Evolutionary conservation across 257 asterid species (phyloP).

Genomic region (Nemophila menziesii): DNA sequence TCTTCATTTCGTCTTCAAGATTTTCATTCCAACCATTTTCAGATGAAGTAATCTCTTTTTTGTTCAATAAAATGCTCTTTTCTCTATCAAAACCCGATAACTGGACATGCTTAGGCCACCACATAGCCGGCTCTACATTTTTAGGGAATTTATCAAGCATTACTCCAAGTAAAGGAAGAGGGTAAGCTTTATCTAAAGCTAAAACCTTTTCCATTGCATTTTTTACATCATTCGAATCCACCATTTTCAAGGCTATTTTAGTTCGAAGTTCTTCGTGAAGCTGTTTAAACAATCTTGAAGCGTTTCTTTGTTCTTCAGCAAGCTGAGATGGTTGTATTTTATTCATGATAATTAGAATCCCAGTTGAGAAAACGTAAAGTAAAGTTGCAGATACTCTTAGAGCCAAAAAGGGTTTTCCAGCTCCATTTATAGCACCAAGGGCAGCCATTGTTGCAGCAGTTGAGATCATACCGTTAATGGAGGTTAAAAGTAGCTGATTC

Average conservation of each 20-base stretch:
- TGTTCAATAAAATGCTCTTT: background rate
- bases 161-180: constrained; percentile 35
- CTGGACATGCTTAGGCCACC: constrained; percentile 38
- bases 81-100: background rate
- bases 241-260: constrained; percentile 23
- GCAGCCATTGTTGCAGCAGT: constrained; percentile 26
- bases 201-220: constrained; percentile 45
- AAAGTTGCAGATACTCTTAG: constrained; percentile 30
- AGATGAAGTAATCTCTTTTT: too few relatives aligned
- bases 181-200: constrained; percentile 6
- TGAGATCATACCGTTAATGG: constrained; percentile 21
- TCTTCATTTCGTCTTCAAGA: constrained; percentile 50
- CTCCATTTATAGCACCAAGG: background rate
- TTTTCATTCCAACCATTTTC: constrained; percentile 40
- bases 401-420: constrained; percentile 16
- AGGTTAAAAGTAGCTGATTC: constrained; percentile 25
- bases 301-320: constrained; percentile 70
- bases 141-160: constrained; percentile 45
- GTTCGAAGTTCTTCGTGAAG: constrained; percentile 36
- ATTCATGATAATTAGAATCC: constrained; percentile 32
- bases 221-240: constrained; percentile 25
- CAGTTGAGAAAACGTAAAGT: constrained; percentile 42
- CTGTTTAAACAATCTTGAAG: constrained; percentile 46
- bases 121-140: constrained; percentile 1
- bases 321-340: constrained; percentile 70